Base-by-base conservation (phyloP, 176 grass and related monocot species). In the Triticum turgidum region DNA sequence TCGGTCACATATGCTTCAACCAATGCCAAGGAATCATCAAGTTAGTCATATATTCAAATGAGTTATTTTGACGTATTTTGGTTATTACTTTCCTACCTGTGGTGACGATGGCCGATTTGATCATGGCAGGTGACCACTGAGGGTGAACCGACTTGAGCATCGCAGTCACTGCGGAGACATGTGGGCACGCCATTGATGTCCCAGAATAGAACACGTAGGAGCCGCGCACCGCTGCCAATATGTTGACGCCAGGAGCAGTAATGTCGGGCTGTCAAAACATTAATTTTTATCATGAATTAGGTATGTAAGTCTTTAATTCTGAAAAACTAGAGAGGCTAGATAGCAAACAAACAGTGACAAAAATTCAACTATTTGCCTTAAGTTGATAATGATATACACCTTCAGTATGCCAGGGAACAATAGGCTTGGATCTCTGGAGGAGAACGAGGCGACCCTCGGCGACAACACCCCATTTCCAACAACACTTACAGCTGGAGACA, bases 161-260 rank as follows among this genome's bases (percentile, higher is more conserved):
- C 0, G 44, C 11, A 11, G 44, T 47, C 44, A 47, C 44, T 1
- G 10, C 44, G 10, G 44, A 47, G 44, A 69, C 66, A 69, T 69
- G 66, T 1, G 69, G 69, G 69, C 69, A 72, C 5, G 11, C 69
- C 37, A 42, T 42, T 37, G 69, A 72, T 42, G 69, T 72, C 4
- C 69, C 21, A 0, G 69, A 72, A 1, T 1, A 22, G 10, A 72
- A 72, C 10, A 1, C 1, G 0, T 72, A 72, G 5, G 37, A 72
- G 37, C 1, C 10, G 0, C 10, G 1, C 1, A 1, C 1, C 2
- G 21, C 69, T 7, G 69, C 69, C 37, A 72, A 42, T 10, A 42
- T 72, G 21, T 10, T 13, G 5, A 51, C 74, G 10, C 88, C 86
- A 0, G 86, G 92, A 2, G 92, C 92, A 5, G 86, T 10, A 78